Conservation (phyloP, 192 early-diverging fungal genomes). For the Gryganskiella cystojenkinii region DNA sequence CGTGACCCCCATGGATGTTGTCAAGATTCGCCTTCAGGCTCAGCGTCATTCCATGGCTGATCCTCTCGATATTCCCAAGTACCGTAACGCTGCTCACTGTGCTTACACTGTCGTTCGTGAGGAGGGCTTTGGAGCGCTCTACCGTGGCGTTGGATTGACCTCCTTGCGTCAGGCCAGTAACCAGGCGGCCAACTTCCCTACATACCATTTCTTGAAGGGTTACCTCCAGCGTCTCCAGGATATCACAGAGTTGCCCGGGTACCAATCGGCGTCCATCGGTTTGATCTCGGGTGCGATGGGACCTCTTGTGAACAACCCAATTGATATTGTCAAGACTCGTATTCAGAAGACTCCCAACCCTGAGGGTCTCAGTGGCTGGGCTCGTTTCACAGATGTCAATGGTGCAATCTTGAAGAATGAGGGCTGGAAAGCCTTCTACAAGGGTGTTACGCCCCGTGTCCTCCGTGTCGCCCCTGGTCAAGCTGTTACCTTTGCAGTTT, state of each 20-base stretch:
- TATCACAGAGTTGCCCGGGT: slow-evolving; percentile 82
- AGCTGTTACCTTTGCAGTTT: slow-evolving; percentile 96
- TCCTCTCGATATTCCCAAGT: slow-evolving; percentile 96
- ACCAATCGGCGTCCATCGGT: slow-evolving; percentile 91
- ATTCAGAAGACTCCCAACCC: slow-evolving; percentile 87
- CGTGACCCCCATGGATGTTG: slow-evolving; percentile 99
- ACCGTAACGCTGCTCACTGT: slow-evolving; percentile 93
- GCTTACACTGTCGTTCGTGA: slow-evolving; percentile 92
- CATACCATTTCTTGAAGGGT: slow-evolving; percentile 91
- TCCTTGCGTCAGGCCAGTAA: slow-evolving; percentile 96
- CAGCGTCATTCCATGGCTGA: slow-evolving; percentile 96
- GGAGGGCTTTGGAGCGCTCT: slow-evolving; percentile 87
- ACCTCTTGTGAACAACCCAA: slow-evolving; percentile 95
- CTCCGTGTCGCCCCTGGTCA: slow-evolving; percentile 97
- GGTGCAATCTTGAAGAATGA: slow-evolving; percentile 85
- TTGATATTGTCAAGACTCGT: slow-evolving; percentile 99
- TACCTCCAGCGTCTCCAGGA: slow-evolving; percentile 74
- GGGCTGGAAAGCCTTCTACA: slow-evolving; percentile 94
- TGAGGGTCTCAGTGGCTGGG: slow-evolving; percentile 78
- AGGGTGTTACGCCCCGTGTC: slow-evolving; percentile 92
- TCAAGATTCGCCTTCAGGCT: slow-evolving; percentile 98
- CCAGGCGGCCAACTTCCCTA: slow-evolving; percentile 99
- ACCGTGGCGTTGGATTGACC: slow-evolving; percentile 95
- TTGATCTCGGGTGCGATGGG: slow-evolving; percentile 90
- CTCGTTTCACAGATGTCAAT: slow-evolving; percentile 83